Evolutionary conservation across 2,329 filamentous ascomycete genomes (phyloP).

Genomic region (Fusarium penzigii): DNA sequence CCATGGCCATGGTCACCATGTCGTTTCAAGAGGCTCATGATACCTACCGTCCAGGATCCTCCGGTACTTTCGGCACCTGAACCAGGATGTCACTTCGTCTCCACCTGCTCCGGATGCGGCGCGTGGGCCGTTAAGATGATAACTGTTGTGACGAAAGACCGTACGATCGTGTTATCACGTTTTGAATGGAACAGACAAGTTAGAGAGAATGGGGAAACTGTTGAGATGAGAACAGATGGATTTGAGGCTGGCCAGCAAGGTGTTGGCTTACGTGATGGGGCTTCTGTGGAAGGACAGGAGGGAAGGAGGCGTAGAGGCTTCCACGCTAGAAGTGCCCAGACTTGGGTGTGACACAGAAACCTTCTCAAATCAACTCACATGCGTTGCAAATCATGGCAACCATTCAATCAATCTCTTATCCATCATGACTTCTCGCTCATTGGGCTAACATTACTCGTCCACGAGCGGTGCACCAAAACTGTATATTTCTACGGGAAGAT

Average conservation of each 20-base stretch:
- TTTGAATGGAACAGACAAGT: no score
- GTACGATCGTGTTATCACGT: no score
- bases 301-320: background rate
- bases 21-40: background rate
- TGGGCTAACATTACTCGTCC: no score
- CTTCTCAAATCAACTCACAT: background rate
- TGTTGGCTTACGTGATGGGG: background rate
- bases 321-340: background rate
- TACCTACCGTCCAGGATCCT: background rate
- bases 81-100: background rate
- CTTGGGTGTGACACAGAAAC: background rate
- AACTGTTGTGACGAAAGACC: no score
- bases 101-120: no score
- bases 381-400: background rate
- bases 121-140: no score
- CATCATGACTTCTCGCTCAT: no score
- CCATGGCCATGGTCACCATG: conserved; percentile 10
- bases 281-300: background rate
- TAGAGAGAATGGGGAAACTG: no score
- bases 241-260: background rate
- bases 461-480: no score
- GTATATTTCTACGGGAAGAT: no score
- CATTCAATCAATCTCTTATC: background rate
- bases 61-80: background rate
- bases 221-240: background rate